A percentile compares a stretch with the other conserved stretches of the same genome.
Evolutionary conservation across 305 asterid species (phyloP).

Genomic region (Ruellia speciosa): DNA sequence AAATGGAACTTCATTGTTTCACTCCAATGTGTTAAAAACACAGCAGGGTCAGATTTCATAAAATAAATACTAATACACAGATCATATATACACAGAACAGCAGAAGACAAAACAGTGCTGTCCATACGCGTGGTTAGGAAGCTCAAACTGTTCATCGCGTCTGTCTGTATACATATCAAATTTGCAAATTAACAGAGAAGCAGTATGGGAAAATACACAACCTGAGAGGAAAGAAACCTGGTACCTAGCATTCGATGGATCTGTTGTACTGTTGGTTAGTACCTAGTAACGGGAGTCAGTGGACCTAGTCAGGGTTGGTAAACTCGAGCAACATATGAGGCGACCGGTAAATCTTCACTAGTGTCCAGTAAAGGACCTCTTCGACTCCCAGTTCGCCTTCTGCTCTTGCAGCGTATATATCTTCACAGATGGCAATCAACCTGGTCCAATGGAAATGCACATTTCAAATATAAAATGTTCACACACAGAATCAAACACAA

Average conservation of each 20-base stretch:
- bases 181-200: too few species aligned
- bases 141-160: too few species aligned
- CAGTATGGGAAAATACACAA: too few species aligned
- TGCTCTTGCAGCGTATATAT: constrained; percentile 91
- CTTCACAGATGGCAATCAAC: constrained; percentile 90
- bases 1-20: too few species aligned
- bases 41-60: too few species aligned
- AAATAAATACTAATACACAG: too few species aligned
- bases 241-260: too few species aligned
- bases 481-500: background rate
- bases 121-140: too few species aligned
- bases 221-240: background rate
- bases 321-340: constrained; percentile 92
- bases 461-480: background rate
- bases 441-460: constrained; percentile 27
- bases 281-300: background rate
- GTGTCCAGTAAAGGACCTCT: constrained; percentile 91
- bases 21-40: too few species aligned
- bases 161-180: too few species aligned
- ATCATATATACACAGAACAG: too few species aligned
- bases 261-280: background rate
- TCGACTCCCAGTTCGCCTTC: constrained; percentile 96
- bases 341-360: constrained; percentile 81
- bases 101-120: too few species aligned
- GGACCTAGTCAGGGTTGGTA: constrained; percentile 58